These are phyloP conservation scores for Lonicera japonica DNA, from an alignment of 129 eudicot species.

Conservation along the genomic window DNA sequence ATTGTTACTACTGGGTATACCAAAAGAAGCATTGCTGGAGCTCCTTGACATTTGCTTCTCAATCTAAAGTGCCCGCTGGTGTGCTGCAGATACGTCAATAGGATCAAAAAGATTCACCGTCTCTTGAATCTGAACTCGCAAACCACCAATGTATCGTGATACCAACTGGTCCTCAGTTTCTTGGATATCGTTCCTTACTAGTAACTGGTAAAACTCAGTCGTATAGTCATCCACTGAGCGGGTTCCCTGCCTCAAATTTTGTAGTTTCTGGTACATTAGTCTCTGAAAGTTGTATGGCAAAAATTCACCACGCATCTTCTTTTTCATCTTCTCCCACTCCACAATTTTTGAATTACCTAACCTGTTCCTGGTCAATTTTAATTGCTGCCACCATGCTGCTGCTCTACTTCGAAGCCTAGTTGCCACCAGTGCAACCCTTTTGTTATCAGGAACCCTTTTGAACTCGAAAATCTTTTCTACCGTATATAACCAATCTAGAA, in stretches of 20 bases:
- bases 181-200: background rate
- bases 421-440: background rate
- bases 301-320: background rate
- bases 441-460: background rate
- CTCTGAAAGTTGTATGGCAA: background rate
- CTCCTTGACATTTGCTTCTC: too few species aligned
- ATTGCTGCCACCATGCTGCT: background rate
- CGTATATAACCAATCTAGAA: background rate
- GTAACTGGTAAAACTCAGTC: too few species aligned
- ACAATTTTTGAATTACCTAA: background rate
- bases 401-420: background rate
- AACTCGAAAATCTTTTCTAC: background rate
- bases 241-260: background rate
- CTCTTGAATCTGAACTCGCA: too few species aligned
- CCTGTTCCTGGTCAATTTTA: background rate
- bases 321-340: background rate
- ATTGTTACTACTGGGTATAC: too few species aligned
- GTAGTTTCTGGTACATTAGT: too few species aligned
- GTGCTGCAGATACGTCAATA: too few species aligned
- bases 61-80: too few species aligned
- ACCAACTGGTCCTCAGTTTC: background rate
- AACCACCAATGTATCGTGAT: background rate
- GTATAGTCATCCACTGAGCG: too few species aligned
- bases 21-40: too few species aligned
- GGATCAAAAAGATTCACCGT: too few species aligned